Conservation (phyloP, 768 basidiomycete genomes). For the Macrocybe gigantea region DNA sequence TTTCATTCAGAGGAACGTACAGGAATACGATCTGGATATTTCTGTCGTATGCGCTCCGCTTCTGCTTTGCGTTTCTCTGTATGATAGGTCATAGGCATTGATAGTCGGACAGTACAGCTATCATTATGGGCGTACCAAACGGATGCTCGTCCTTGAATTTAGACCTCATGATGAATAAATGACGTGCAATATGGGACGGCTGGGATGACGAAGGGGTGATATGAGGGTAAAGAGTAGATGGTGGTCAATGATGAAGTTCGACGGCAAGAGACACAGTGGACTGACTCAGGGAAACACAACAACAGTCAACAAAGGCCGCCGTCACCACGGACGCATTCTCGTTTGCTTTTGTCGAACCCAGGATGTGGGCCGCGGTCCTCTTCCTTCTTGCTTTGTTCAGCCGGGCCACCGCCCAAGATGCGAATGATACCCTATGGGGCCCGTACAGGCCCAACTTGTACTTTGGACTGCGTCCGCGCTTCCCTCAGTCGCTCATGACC, state of each 20-base stretch:
- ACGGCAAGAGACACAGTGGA: constrained; percentile 37
- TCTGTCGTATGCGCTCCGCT: constrained; percentile 96
- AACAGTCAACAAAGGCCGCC: constrained; percentile 14
- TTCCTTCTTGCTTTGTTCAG: no score
- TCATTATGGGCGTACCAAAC: constrained; percentile 62
- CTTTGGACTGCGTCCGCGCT: constrained; percentile 81
- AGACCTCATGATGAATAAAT: constrained; percentile 60
- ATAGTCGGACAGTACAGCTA: no score
- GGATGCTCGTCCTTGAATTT: constrained; percentile 99
- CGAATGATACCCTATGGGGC: constrained; percentile 53
- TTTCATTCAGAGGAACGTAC: constrained; percentile 42
- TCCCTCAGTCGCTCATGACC: constrained; percentile 87
- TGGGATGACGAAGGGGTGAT: constrained; percentile 2
- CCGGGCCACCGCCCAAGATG: no score
- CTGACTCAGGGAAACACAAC: constrained; percentile 16
- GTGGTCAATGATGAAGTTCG: constrained; percentile 20
- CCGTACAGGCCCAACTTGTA: constrained; percentile 92
- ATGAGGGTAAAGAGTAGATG: constrained; percentile 13
- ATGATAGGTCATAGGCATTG: constrained; percentile 21
- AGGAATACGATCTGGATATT: constrained; percentile 97
- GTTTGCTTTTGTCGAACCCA: neutral
- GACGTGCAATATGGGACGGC: constrained; percentile 4
- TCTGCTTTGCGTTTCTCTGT: constrained; percentile 99
- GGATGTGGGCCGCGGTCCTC: no score
- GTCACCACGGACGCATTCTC: neutral